Conservation (phyloP, 805 yeast genomes). For the Hanseniaspora clermontiae region DNA sequence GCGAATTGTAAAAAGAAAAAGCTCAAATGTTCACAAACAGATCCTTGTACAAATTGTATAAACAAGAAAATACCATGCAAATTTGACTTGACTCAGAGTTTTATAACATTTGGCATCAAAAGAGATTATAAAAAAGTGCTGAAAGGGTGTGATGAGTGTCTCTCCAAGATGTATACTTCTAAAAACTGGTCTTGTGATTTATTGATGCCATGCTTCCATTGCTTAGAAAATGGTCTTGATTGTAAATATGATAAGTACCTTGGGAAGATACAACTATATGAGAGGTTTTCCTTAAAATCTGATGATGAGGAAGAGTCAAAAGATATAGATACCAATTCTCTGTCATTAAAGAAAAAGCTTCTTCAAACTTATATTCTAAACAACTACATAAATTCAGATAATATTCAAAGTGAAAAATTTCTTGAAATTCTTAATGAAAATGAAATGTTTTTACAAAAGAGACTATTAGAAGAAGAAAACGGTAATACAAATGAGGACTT, state of each 20-base stretch:
- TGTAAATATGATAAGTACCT: conserved; percentile 5
- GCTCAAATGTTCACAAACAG: conserved; percentile 26
- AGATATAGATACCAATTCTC: not conserved
- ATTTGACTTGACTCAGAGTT: conserved; percentile 16
- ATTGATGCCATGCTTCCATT: conserved; percentile 8
- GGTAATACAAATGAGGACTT: conserved; percentile 13
- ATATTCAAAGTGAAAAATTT: not conserved
- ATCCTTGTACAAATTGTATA: conserved; percentile 26
- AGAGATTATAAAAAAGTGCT: not conserved
- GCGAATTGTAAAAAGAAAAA: conserved; percentile 22
- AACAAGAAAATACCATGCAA: conserved; percentile 22
- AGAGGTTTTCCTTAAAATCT: not conserved
- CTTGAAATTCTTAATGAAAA: conserved; percentile 4
- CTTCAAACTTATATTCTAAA: conserved; percentile 3
- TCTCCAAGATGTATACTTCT: not conserved
- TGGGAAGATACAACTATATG: not conserved
- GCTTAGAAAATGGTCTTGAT: conserved; percentile 10
- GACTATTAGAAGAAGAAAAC: not conserved
- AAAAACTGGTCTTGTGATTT: conserved; percentile 6
- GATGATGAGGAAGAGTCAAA: not conserved
- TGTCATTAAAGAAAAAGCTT: not conserved
- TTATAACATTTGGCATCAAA: not conserved
- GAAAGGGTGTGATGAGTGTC: conserved; percentile 11
- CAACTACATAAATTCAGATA: conserved; percentile 1
- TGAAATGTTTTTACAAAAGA: conserved; percentile 1